These are phyloP conservation scores for Solanum chmielewskii DNA, from an alignment of 257 asterid species.

Conservation along the genomic window DNA sequence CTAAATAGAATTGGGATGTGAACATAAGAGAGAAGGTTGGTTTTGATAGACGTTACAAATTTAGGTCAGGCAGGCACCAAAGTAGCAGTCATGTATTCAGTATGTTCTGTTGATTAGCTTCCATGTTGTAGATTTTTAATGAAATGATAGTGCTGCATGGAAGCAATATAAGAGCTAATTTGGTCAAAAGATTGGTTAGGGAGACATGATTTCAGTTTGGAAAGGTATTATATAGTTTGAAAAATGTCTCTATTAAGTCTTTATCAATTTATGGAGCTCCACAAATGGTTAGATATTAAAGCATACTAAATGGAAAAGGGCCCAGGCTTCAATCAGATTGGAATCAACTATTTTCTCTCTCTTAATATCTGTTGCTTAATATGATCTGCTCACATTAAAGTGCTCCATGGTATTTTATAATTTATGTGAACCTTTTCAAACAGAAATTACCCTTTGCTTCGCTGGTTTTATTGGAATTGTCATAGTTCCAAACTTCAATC, in stretches of 20 bases:
- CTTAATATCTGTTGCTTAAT: not conserved
- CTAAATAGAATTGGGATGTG: not conserved
- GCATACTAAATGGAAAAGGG: not conserved
- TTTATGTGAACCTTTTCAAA: not conserved
- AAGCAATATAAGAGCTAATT: not conserved
- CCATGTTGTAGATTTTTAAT: not conserved
- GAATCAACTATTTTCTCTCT: not conserved
- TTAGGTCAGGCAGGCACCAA: not conserved
- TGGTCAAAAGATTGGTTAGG: not conserved
- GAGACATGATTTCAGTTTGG: not conserved
- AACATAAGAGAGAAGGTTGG: not conserved
- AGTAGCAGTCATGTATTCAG: not conserved
- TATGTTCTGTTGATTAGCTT: not conserved
- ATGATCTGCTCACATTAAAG: not conserved
- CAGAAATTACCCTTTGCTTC: not conserved
- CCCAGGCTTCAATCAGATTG: not conserved
- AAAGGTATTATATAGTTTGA: not conserved
- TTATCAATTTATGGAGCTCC: not conserved
- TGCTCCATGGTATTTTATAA: not conserved
- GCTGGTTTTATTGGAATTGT: not conserved
- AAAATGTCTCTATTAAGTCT: not conserved
- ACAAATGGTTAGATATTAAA: not conserved
- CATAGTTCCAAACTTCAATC: not conserved
- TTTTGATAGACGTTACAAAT: not conserved
- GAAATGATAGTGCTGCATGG: not conserved